Percentiles rank a stretch among this genome's conserved stretches.
phyloP scores from a whole-genome alignment of 306 rosid genomes.

The Lathyrus aphaca region DNA sequence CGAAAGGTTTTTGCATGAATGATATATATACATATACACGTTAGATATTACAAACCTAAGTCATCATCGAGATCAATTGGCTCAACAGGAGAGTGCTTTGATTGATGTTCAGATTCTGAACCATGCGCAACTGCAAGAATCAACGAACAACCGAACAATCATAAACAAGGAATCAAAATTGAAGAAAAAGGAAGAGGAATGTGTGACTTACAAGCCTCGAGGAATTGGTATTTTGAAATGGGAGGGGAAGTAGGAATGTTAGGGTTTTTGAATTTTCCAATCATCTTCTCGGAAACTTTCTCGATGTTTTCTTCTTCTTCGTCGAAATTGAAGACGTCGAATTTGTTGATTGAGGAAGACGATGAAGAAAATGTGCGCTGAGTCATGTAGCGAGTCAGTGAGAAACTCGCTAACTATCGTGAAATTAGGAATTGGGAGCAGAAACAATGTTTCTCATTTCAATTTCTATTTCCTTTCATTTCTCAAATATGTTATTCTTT shows the following conservation, averaged over 20 bases:
- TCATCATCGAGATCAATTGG: constrained; percentile 51
- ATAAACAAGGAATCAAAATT: neutral
- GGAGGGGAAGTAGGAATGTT: constrained; percentile 43
- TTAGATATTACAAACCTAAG: constrained; percentile 38
- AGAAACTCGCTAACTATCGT: too few species aligned
- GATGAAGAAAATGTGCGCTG: constrained; percentile 38
- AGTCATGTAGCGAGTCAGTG: constrained; percentile 49
- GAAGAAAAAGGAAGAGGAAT: neutral
- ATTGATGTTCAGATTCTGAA: constrained; percentile 11
- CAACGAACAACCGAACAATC: neutral
- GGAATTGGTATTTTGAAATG: constrained; percentile 53
- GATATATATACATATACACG: neutral
- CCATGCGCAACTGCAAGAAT: constrained; percentile 39
- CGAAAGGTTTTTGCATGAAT: constrained; percentile 23
- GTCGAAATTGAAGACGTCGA: constrained; percentile 59
- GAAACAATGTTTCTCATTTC: neutral
- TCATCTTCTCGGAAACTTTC: constrained; percentile 24
- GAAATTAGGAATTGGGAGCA: neutral
- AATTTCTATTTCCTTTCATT: neutral
- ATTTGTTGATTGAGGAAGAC: constrained; percentile 43
- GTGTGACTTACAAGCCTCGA: constrained; percentile 51
- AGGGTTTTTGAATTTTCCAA: constrained; percentile 44
- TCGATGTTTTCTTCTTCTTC: constrained; percentile 45
- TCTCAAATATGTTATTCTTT: too few species aligned
- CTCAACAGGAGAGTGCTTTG: constrained; percentile 24